Evolutionary conservation across 768 basidiomycete species (phyloP).

Genomic region (Aureoboletus auriporus): DNA sequence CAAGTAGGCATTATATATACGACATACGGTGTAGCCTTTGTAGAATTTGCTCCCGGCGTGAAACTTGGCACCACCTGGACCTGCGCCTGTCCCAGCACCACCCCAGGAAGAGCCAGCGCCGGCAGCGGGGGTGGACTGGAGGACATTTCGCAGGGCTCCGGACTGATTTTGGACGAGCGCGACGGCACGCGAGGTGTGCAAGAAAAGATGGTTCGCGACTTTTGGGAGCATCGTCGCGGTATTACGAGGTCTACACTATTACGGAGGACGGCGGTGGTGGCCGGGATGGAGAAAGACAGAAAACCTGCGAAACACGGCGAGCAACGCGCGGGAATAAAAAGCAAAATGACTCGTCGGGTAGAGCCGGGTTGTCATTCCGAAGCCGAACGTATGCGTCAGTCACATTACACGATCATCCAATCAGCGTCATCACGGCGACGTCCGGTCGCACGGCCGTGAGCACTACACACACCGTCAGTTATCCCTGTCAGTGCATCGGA

Average conservation of each 20-base stretch:
- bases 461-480: too few species aligned
- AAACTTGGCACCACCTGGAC: slow-evolving; percentile 71
- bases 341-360: background rate
- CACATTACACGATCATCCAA: too few species aligned
- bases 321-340: background rate
- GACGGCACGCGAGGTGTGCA: slow-evolving; percentile 73
- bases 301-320: too few species aligned
- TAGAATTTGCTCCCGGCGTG: slow-evolving; percentile 71
- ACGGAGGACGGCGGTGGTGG: too few species aligned
- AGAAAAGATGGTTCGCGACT: slow-evolving; percentile 73
- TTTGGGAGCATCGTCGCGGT: slow-evolving; percentile 67
- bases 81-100: slow-evolving; percentile 46
- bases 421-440: too few species aligned
- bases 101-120: slow-evolving; percentile 50
- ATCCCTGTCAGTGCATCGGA: too few species aligned
- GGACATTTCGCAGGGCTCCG: slow-evolving; percentile 68
- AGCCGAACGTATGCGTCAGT: too few species aligned
- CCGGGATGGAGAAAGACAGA: too few species aligned
- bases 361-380: background rate
- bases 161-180: slow-evolving; percentile 72
- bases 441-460: too few species aligned
- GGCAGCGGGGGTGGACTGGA: slow-evolving; percentile 51
- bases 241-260: slow-evolving; percentile 5
- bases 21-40: slow-evolving; percentile 59
- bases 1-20: background rate